These are phyloP conservation scores for Ricinus communis DNA, from an alignment of 345 rosid genomes.

Conservation along the genomic window DNA sequence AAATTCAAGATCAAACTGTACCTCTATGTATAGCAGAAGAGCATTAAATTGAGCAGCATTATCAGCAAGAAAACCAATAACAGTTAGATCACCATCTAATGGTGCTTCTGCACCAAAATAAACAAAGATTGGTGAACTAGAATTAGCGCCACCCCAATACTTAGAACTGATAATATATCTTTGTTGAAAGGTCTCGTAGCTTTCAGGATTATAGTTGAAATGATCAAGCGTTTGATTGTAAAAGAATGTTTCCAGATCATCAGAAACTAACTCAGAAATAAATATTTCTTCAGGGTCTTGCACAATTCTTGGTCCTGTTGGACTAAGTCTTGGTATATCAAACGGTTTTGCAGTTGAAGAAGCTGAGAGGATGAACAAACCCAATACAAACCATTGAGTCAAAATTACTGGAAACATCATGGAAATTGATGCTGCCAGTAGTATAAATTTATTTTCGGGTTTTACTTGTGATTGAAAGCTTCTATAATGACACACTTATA, in stretches of 20 bases:
- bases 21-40: constrained; percentile 44
- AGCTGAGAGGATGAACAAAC: not conserved
- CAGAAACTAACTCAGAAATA: constrained; percentile 2
- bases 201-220: constrained; percentile 46
- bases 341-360: not conserved
- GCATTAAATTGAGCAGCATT: constrained; percentile 34
- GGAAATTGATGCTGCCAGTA: not conserved
- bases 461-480: not conserved
- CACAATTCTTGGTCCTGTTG: constrained; percentile 14
- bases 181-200: constrained; percentile 39
- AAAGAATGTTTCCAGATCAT: constrained; percentile 31
- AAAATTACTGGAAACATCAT: not conserved
- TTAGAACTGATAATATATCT: constrained; percentile 36
- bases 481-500: not conserved
- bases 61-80: constrained; percentile 33
- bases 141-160: constrained; percentile 41
- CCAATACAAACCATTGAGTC: not conserved
- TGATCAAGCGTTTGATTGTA: constrained; percentile 52
- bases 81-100: not conserved
- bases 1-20: not conserved
- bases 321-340: constrained; percentile 39
- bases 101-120: constrained; percentile 39
- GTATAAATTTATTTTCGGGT: not conserved
- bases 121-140: constrained; percentile 37
- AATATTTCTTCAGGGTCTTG: not conserved